Evolutionary conservation across 441 rosid genomes (phyloP).

Genomic region (Viola pubescens): DNA sequence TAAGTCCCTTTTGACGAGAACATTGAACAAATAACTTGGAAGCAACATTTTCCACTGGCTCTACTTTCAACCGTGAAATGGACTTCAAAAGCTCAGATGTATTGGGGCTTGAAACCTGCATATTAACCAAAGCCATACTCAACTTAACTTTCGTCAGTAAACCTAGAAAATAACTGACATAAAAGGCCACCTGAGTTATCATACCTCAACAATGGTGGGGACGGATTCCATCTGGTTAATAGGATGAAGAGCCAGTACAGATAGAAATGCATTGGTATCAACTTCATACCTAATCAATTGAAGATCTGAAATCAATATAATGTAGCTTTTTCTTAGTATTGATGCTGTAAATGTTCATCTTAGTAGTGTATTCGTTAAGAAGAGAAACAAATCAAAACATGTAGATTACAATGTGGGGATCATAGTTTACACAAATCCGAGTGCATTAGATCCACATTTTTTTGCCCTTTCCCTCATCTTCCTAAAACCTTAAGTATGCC

Average conservation of each 20-base stretch:
- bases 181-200: constrained; percentile 9
- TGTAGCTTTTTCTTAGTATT: constrained; percentile 15
- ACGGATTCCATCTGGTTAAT: constrained; percentile 57
- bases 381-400: constrained; percentile 1
- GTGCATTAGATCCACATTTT: background rate
- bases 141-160: constrained; percentile 13
- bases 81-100: constrained; percentile 84
- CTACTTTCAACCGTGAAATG: constrained; percentile 75
- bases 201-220: constrained; percentile 94
- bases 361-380: too few relatives aligned
- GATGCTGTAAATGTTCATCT: background rate
- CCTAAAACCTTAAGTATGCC: background rate
- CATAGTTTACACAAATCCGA: background rate
- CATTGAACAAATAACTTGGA: constrained; percentile 97
- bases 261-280: constrained; percentile 87
- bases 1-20: constrained; percentile 84
- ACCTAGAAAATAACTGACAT: background rate
- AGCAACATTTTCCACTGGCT: constrained; percentile 81
- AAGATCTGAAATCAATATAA: constrained; percentile 24
- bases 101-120: constrained; percentile 78
- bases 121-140: constrained; percentile 12
- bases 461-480: background rate
- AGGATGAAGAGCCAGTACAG: constrained; percentile 92
- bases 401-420: background rate
- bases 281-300: constrained; percentile 70